Conservation (phyloP, 305 asterid genomes). For the Stenogyne calaminthoides region DNA sequence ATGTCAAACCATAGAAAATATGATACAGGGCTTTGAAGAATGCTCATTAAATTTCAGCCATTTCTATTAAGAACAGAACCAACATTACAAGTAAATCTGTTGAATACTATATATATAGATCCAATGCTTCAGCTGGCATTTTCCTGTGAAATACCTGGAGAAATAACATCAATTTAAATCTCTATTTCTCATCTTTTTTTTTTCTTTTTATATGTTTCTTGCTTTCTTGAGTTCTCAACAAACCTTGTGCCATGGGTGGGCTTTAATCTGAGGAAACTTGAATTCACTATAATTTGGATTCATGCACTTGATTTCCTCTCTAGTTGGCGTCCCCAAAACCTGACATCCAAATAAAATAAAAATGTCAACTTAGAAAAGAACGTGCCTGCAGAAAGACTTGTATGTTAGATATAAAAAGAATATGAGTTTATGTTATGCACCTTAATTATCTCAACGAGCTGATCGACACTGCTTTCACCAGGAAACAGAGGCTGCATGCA, state of each 20-base stretch:
- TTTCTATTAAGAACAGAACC: not conserved
- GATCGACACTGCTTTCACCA: constrained; percentile 95
- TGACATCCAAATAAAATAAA: constrained; percentile 27
- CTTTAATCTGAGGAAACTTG: constrained; percentile 95
- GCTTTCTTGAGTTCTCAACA: constrained; percentile 26
- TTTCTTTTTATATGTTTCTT: not conserved
- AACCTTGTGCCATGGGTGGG: constrained; percentile 99
- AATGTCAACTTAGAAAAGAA: not conserved
- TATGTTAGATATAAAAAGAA: not conserved
- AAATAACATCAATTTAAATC: constrained; percentile 25
- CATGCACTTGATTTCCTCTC: constrained; percentile 99
- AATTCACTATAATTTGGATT: constrained; percentile 91
- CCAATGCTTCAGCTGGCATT: constrained; percentile 89
- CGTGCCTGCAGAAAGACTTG: not conserved
- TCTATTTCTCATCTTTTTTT: not conserved
- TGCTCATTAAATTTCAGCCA: not conserved
- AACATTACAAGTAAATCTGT: constrained; percentile 78
- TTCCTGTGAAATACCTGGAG: constrained; percentile 73
- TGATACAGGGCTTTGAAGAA: not conserved
- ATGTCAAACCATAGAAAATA: not conserved
- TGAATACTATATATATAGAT: constrained; percentile 84
- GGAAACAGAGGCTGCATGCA: constrained; percentile 88
- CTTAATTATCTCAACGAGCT: constrained; percentile 94
- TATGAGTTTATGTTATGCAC: constrained; percentile 33
- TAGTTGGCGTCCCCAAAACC: constrained; percentile 95